phyloP scores from a whole-genome alignment of 2,329 filamentous ascomycete genomes.

The Hypoxylon sp. region DNA sequence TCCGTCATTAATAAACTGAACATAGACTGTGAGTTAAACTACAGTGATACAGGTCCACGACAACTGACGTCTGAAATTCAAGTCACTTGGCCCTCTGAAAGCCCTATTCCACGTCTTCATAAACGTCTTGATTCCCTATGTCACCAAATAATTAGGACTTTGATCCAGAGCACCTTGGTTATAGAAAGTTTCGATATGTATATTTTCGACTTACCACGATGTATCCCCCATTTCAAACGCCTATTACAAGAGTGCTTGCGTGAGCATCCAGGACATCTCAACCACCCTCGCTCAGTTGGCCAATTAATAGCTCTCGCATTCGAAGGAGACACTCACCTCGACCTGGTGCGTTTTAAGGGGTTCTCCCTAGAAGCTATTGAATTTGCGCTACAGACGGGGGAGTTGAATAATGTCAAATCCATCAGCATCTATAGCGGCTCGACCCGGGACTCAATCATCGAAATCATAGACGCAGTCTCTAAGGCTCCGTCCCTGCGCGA shows the following conservation, averaged over 20 bases:
- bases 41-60: background rate
- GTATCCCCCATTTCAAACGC: background rate
- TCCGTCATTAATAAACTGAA: background rate
- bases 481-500: background rate
- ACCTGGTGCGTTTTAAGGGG: background rate
- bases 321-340: slow-evolving; percentile 1
- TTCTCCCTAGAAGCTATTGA: background rate
- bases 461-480: slow-evolving; percentile 5
- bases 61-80: background rate
- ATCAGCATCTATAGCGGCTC: background rate
- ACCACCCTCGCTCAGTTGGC: background rate
- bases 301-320: slow-evolving; percentile 9
- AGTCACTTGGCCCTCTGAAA: background rate
- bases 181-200: slow-evolving; percentile 7
- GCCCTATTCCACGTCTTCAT: background rate
- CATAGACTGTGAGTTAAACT: slow-evolving; percentile 3
- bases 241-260: background rate
- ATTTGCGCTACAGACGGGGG: slow-evolving; percentile 1
- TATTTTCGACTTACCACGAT: background rate
- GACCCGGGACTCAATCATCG: background rate
- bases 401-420: background rate
- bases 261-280: background rate
- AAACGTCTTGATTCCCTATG: background rate
- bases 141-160: background rate
- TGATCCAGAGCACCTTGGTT: background rate